phyloP scores from a whole-genome alignment of 495 filamentous ascomycete species.

The Thozetella sp. region DNA sequence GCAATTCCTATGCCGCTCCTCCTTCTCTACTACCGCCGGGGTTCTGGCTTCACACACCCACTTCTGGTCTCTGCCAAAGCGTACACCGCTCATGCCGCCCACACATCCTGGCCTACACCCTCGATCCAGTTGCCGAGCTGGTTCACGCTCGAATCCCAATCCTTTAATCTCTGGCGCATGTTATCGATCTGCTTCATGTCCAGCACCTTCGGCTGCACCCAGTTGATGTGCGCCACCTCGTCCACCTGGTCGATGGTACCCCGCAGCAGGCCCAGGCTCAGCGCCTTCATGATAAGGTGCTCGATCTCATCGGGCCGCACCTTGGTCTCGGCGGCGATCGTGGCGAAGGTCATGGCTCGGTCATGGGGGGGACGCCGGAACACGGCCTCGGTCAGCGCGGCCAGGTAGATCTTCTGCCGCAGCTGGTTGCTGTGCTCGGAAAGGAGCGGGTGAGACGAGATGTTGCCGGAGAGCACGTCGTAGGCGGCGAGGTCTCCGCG shows the following conservation, averaged over 20 bases:
- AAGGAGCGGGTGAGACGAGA: conserved; percentile 77
- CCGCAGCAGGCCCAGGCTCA: conserved; percentile 85
- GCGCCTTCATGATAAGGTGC: conserved; percentile 97
- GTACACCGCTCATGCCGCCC: conserved; percentile 66
- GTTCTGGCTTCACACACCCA: conserved; percentile 8
- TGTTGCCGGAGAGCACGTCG: conserved; percentile 76
- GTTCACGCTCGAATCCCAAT: conserved; percentile 96
- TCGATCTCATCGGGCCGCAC: conserved; percentile 90
- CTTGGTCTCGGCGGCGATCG: conserved; percentile 90
- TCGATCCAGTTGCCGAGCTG: conserved; percentile 96
- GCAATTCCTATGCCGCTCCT: background rate
- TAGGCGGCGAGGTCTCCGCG: conserved; percentile 88
- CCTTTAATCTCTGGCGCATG: conserved; percentile 83
- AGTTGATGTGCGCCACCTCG: conserved; percentile 90
- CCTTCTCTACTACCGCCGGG: conserved; percentile 2
- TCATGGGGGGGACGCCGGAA: conserved; percentile 95
- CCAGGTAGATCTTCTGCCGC: conserved; percentile 95
- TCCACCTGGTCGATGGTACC: conserved; percentile 97
- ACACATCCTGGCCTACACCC: conserved; percentile 82
- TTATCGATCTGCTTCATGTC: conserved; percentile 95
- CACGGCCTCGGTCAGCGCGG: conserved; percentile 93
- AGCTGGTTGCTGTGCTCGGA: conserved; percentile 78
- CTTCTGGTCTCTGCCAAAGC: background rate
- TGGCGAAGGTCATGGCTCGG: conserved; percentile 86
- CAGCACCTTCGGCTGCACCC: conserved; percentile 98